Conservation (phyloP, 345 rosid species). For the Trapa incisa region DNA sequence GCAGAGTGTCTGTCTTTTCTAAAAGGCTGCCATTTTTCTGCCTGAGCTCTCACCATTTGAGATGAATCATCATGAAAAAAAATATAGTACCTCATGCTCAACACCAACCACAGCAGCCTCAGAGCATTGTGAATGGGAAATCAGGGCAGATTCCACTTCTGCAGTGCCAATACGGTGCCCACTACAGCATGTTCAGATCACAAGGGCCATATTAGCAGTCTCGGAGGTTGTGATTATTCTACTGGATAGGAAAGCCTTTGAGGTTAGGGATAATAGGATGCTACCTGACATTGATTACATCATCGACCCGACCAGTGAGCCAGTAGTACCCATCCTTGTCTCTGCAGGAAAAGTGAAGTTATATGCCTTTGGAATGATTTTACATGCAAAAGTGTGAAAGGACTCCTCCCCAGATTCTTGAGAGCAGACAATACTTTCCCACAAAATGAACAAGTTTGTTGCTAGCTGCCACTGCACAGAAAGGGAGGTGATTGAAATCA, state of each 20-base stretch:
- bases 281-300: slow-evolving; percentile 96
- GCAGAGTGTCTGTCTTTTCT: too few relatives aligned
- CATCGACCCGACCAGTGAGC: slow-evolving; percentile 98
- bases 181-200: slow-evolving; percentile 19
- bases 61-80: background rate
- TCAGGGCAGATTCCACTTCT: slow-evolving; percentile 97
- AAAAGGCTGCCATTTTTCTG: background rate
- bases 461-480: background rate
- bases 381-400: too few relatives aligned
- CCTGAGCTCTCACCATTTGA: background rate
- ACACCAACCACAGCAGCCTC: slow-evolving; percentile 95
- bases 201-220: background rate
- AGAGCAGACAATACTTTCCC: too few relatives aligned
- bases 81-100: slow-evolving; percentile 70
- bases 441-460: too few relatives aligned
- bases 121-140: slow-evolving; percentile 85
- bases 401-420: too few relatives aligned
- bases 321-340: slow-evolving; percentile 96
- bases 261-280: background rate
- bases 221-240: background rate
- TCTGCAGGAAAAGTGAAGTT: slow-evolving; percentile 24
- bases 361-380: background rate
- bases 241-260: background rate
- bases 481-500: background rate
- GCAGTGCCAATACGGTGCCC: slow-evolving; percentile 99